A percentile compares a stretch with the other conserved stretches of the same genome.
Conservation (phyloP, 306 rosid genomes). For the Malus domestica region DNA sequence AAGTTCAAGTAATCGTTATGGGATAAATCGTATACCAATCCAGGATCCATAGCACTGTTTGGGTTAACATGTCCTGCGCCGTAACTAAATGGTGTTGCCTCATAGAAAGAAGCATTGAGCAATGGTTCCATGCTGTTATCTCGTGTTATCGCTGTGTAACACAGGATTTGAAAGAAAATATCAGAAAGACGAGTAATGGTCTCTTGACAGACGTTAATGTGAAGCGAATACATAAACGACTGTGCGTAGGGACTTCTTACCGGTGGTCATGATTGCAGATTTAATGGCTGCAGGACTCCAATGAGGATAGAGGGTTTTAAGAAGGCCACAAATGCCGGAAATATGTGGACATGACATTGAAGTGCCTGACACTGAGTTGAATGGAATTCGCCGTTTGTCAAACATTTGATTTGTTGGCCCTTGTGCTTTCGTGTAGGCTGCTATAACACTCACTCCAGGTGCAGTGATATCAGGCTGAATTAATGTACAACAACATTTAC, state of each 20-base stretch:
- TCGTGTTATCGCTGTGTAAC: conserved; percentile 42
- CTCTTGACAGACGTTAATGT: not conserved
- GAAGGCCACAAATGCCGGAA: conserved; percentile 68
- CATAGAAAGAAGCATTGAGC: conserved; percentile 42
- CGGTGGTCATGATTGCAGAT: conserved; percentile 94
- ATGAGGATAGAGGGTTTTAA: conserved; percentile 59
- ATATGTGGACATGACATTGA: conserved; percentile 97
- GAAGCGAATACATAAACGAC: not conserved
- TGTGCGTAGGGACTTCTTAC: conserved; percentile 24
- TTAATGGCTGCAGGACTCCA: conserved; percentile 92
- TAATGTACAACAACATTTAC: not conserved
- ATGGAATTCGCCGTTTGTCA: conserved; percentile 52
- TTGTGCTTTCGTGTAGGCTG: conserved; percentile 69
- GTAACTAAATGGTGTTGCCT: conserved; percentile 70
- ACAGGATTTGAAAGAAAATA: not conserved
- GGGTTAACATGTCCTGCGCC: conserved; percentile 84
- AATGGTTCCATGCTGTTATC: conserved; percentile 52
- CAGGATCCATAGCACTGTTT: conserved; percentile 76
- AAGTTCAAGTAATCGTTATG: conserved; percentile 52
- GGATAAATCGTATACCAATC: conserved; percentile 69
- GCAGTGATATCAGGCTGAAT: conserved; percentile 92
- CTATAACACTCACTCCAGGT: conserved; percentile 85
- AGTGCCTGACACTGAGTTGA: conserved; percentile 76
- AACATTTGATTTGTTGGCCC: conserved; percentile 70
- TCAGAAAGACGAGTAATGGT: not conserved